phyloP scores from a whole-genome alignment of 345 rosid species.

The Boechera stricta region DNA sequence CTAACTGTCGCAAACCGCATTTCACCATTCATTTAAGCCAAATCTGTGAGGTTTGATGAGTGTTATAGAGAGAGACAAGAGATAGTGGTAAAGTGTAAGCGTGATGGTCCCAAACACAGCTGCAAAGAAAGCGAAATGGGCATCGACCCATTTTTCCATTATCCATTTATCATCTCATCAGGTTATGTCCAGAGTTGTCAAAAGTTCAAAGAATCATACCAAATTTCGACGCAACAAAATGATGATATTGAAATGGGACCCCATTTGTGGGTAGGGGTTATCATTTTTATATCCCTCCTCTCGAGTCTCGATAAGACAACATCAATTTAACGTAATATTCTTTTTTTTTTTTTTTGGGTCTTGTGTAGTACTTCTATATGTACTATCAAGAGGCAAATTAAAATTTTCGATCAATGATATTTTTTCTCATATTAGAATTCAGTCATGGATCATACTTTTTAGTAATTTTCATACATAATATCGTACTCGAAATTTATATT shows the following conservation, averaged over 20 bases:
- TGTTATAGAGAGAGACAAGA: slow-evolving; percentile 9
- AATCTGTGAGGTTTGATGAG: slow-evolving; percentile 11
- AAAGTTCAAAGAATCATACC: slow-evolving; percentile 37
- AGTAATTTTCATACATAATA: neutral
- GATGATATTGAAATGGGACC: slow-evolving; percentile 32
- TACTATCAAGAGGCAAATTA: slow-evolving; percentile 4
- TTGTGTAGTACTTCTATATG: slow-evolving; percentile 9
- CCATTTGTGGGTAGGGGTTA: slow-evolving; percentile 15
- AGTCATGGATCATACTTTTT: neutral
- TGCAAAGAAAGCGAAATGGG: slow-evolving; percentile 31
- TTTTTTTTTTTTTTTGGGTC: neutral
- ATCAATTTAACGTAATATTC: slow-evolving; percentile 32
- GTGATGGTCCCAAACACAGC: slow-evolving; percentile 43
- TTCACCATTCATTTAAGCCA: slow-evolving; percentile 3
- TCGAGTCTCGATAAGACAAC: slow-evolving; percentile 14
- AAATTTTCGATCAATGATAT: neutral
- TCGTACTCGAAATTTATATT: neutral
- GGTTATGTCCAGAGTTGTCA: slow-evolving; percentile 21
- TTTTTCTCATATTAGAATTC: neutral
- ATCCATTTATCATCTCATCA: slow-evolving; percentile 32
- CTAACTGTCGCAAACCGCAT: neutral
- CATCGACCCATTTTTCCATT: slow-evolving; percentile 27
- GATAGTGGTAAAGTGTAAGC: slow-evolving; percentile 32
- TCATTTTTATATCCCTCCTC: slow-evolving; percentile 16
- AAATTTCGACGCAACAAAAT: slow-evolving; percentile 31